phyloP scores from a whole-genome alignment of 768 basidiomycete species.

The Lactarius trivialis region DNA sequence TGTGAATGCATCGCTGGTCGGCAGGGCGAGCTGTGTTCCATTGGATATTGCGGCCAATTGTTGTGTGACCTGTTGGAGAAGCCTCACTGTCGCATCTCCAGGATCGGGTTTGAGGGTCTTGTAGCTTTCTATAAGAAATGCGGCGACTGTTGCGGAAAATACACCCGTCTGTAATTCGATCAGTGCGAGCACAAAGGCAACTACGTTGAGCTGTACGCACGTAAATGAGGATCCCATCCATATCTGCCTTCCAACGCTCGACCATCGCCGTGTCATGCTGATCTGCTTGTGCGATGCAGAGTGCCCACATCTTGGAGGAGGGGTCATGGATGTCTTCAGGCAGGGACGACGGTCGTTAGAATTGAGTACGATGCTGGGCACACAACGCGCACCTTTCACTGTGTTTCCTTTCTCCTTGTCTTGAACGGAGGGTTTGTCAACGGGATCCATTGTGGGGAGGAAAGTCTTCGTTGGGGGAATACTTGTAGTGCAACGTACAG shows the following conservation, averaged over 20 bases:
- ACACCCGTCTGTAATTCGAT: slow-evolving; percentile 13
- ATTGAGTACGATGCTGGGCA: not conserved
- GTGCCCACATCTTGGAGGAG: slow-evolving; percentile 17
- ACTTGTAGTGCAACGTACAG: not conserved
- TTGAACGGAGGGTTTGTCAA: not conserved
- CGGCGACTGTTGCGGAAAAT: slow-evolving; percentile 19
- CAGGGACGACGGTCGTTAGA: not conserved
- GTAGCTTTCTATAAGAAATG: slow-evolving; percentile 21
- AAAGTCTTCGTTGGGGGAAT: not conserved
- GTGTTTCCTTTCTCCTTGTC: slow-evolving; percentile 9
- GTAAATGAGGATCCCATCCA: slow-evolving; percentile 22
- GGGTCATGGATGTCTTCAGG: not conserved
- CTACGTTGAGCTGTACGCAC: not conserved
- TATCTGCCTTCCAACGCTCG: slow-evolving; percentile 12
- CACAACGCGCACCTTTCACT: not conserved
- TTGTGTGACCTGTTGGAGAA: slow-evolving; percentile 11
- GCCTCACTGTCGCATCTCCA: not conserved
- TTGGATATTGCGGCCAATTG: slow-evolving; percentile 15
- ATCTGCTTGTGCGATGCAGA: slow-evolving; percentile 4
- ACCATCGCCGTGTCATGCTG: slow-evolving; percentile 5
- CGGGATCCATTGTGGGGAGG: slow-evolving; percentile 3
- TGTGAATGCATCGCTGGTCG: not conserved
- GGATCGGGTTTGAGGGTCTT: slow-evolving; percentile 18
- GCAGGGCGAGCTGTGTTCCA: not conserved
- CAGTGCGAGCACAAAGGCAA: not conserved